These are phyloP conservation scores for Corylus heterophylla DNA, from an alignment of 306 rosid species.

Conservation along the genomic window DNA sequence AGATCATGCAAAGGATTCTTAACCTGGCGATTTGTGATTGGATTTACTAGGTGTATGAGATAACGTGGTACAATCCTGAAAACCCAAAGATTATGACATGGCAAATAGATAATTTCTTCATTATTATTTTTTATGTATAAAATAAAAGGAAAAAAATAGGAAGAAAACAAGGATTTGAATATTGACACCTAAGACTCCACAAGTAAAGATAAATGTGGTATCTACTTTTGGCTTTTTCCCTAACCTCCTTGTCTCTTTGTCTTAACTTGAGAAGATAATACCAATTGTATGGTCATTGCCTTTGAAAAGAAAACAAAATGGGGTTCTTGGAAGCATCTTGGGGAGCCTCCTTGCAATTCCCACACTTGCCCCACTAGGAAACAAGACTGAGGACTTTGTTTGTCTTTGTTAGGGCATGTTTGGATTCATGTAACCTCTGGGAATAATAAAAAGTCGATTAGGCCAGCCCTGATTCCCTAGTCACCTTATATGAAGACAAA, in stretches of 20 bases:
- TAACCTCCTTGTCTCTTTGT: conserved; percentile 54
- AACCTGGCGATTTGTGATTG: not conserved
- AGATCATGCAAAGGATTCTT: too few relatives aligned
- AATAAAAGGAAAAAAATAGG: not conserved
- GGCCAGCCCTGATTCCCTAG: conserved; percentile 61
- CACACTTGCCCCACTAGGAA: conserved; percentile 51
- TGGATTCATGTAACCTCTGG: conserved; percentile 46
- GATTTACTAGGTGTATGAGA: not conserved
- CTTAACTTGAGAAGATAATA: conserved; percentile 50
- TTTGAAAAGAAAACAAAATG: conserved; percentile 45
- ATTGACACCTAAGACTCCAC: conserved; percentile 46
- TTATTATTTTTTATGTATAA: too few relatives aligned
- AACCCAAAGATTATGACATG: not conserved
- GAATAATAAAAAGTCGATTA: conserved; percentile 43
- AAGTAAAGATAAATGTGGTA: conserved; percentile 51
- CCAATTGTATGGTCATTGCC: conserved; percentile 56
- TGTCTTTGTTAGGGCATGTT: conserved; percentile 69
- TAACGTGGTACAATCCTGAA: not conserved
- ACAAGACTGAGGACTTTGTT: conserved; percentile 46
- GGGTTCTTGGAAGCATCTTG: conserved; percentile 39
- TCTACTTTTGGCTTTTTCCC: conserved; percentile 47
- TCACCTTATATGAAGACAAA: conserved; percentile 56
- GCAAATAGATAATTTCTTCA: too few relatives aligned
- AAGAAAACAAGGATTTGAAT: conserved; percentile 17
- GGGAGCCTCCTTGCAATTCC: conserved; percentile 39